Conservation (phyloP, 495 filamentous ascomycete genomes). For the Penicillium daleae region DNA sequence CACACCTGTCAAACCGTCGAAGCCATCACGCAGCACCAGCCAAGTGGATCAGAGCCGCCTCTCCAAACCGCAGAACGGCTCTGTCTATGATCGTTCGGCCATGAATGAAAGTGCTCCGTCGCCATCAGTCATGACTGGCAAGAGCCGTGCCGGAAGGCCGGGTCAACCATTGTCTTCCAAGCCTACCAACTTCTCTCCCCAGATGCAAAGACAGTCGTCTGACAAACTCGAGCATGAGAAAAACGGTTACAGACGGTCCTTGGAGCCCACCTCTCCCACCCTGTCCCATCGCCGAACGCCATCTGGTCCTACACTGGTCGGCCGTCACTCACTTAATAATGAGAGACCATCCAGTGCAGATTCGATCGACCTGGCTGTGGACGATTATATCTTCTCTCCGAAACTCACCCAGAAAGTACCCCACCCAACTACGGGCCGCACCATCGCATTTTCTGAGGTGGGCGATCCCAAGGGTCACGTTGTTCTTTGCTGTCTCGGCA, state of each 20-base stretch:
- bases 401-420: conserved; percentile 84
- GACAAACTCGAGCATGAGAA: conserved; percentile 45
- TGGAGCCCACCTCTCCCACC: conserved; percentile 42
- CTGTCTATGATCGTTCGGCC: conserved; percentile 19
- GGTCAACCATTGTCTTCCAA: conserved; percentile 48
- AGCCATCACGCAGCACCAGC: conserved; percentile 30
- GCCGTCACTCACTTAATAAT: conserved; percentile 35
- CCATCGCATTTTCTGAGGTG: conserved; percentile 96
- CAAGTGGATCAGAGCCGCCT: conserved; percentile 29
- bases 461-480: conserved; percentile 90
- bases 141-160: conserved; percentile 52
- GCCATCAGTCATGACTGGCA: conserved; percentile 61
- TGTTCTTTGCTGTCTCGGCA: conserved; percentile 95
- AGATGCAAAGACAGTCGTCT: conserved; percentile 39
- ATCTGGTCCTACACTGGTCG: conserved; percentile 39
- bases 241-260: conserved; percentile 39
- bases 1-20: conserved; percentile 30
- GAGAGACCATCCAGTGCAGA: conserved; percentile 76
- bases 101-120: conserved; percentile 70
- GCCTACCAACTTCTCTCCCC: conserved; percentile 47
- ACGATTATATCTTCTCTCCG: conserved; percentile 80
- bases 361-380: conserved; percentile 85
- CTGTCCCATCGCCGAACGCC: conserved; percentile 47
- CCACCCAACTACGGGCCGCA: conserved; percentile 81
- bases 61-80: conserved; percentile 21